Evolutionary conservation across 2,329 filamentous ascomycete species (phyloP).

Genomic region (Talaromyces sp.): DNA sequence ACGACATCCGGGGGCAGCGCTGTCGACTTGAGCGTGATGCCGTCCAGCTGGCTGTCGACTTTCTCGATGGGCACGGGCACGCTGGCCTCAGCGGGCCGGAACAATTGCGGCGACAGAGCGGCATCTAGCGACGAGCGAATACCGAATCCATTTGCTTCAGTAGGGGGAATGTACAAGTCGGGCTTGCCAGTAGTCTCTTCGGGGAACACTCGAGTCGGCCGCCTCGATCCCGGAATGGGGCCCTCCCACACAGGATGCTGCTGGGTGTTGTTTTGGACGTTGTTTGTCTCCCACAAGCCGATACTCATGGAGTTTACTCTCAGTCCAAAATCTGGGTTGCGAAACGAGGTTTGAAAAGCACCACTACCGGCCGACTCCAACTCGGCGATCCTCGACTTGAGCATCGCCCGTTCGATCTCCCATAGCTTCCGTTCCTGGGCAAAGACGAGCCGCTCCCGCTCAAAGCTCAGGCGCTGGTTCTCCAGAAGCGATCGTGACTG

Average conservation of each 20-base stretch:
- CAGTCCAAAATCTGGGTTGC: constrained; percentile 1
- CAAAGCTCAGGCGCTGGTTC: constrained; percentile 33
- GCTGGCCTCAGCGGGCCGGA: constrained; percentile 22
- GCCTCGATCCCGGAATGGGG: constrained; percentile 29
- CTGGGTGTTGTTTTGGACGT: constrained; percentile 5
- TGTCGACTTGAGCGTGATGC: constrained; percentile 44
- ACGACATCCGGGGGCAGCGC: constrained; percentile 39
- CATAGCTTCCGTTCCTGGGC: constrained; percentile 40
- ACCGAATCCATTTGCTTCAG: constrained; percentile 25
- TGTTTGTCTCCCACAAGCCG: constrained; percentile 4
- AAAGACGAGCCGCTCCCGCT: constrained; percentile 37
- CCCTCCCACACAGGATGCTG: constrained; percentile 40
- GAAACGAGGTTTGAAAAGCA: background rate
- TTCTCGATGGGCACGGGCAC: constrained; percentile 43
- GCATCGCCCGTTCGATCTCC: constrained; percentile 38
- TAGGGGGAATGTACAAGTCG: constrained; percentile 22
- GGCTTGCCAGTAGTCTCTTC: constrained; percentile 25
- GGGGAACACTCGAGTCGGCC: constrained; percentile 40
- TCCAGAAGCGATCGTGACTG: constrained; percentile 36
- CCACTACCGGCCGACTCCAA: constrained; percentile 26
- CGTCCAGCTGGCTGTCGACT: constrained; percentile 42
- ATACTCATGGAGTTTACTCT: background rate
- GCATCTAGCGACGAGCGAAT: constrained; percentile 33
- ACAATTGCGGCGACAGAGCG: constrained; percentile 33
- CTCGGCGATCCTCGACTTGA: constrained; percentile 38